phyloP scores from a whole-genome alignment of 768 basidiomycete genomes.

The Mycena indigotica region DNA sequence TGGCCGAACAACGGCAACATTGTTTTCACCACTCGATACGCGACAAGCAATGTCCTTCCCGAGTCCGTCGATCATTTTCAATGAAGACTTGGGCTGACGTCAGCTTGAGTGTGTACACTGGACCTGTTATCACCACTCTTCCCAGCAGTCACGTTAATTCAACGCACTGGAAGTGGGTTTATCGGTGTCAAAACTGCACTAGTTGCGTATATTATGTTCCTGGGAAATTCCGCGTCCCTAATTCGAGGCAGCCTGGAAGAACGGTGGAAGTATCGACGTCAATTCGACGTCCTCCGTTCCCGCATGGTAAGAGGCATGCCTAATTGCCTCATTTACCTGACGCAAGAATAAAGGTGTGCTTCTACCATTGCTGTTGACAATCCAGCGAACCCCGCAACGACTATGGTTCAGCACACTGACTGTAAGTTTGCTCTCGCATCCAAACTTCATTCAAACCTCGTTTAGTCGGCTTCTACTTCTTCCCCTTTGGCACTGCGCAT shows the following conservation, averaged over 20 bases:
- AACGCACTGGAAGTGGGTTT: constrained; percentile 71
- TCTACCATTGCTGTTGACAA: constrained; percentile 46
- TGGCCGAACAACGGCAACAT: constrained; percentile 60
- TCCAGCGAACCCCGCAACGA: constrained; percentile 53
- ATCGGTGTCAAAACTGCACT: constrained; percentile 67
- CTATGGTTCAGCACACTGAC: constrained; percentile 59
- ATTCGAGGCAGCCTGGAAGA: constrained; percentile 37
- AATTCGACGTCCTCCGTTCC: constrained; percentile 28
- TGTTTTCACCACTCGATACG: constrained; percentile 53
- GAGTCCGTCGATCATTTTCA: constrained; percentile 33
- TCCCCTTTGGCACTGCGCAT: constrained; percentile 49
- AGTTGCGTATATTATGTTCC: constrained; percentile 36
- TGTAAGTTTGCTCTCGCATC: constrained; percentile 38
- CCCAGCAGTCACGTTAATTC: constrained; percentile 53
- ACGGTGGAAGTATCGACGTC: constrained; percentile 40
- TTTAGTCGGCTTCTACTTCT: constrained; percentile 52
- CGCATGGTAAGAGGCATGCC: constrained; percentile 47
- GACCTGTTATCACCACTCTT: constrained; percentile 46
- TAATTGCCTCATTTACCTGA: not conserved
- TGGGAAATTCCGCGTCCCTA: not conserved
- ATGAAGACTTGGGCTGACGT: not conserved
- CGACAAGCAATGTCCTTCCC: constrained; percentile 58
- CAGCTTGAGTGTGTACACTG: not conserved
- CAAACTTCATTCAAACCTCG: not conserved
- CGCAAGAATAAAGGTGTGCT: constrained; percentile 1